Percentiles rank a stretch among this genome's conserved stretches.
phyloP scores from a whole-genome alignment of 2,329 filamentous ascomycete genomes.

The Venturia asperata region DNA sequence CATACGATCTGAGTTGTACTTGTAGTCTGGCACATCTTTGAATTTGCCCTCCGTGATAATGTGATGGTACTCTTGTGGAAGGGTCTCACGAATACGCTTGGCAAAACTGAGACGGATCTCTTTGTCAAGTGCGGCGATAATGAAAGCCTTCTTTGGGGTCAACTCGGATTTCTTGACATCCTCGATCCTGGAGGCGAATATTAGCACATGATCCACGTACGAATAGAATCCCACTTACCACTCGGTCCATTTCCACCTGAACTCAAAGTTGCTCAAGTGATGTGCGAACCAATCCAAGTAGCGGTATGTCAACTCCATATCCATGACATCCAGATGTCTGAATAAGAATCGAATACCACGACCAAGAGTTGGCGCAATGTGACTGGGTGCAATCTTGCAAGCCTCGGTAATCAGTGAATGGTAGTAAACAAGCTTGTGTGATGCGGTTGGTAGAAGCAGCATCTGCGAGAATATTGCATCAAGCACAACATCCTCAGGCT shows the following conservation, averaged over 20 bases:
- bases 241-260: conserved; percentile 98
- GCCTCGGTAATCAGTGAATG: conserved; percentile 90
- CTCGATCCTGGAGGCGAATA: conserved; percentile 50
- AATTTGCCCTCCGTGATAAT: conserved; percentile 84
- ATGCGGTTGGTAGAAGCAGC: conserved; percentile 75
- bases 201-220: conserved; percentile 10
- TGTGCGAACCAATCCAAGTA: conserved; percentile 98
- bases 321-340: conserved; percentile 71
- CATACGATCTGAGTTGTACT: conserved; percentile 70
- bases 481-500: conserved; percentile 94
- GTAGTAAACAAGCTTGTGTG: conserved; percentile 95
- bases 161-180: conserved; percentile 70
- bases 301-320: conserved; percentile 76
- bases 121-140: conserved; percentile 84
- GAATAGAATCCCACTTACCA: conserved; percentile 51
- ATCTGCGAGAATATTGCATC: conserved; percentile 96
- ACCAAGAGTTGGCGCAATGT: conserved; percentile 90
- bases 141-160: conserved; percentile 88
- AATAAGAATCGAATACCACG: conserved; percentile 90
- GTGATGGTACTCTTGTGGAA: conserved; percentile 73
- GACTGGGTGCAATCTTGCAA: conserved; percentile 90
- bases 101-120: conserved; percentile 95
- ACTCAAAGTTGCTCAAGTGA: conserved; percentile 97
- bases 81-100: conserved; percentile 87
- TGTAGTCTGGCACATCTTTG: conserved; percentile 93